These are phyloP conservation scores for Solanum okadae DNA, from an alignment of 257 asterid species.

Conservation along the genomic window DNA sequence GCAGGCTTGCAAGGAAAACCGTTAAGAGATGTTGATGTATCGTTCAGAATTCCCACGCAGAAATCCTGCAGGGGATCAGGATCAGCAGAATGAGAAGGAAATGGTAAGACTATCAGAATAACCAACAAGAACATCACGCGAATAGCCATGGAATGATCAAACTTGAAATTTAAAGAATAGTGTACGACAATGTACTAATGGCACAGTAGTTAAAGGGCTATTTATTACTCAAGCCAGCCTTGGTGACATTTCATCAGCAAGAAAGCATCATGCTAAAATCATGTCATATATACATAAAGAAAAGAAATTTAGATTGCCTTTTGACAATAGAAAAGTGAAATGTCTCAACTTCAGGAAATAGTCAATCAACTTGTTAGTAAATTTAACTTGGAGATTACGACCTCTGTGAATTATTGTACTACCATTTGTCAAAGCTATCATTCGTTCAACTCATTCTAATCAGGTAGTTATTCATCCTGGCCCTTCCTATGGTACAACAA, in stretches of 20 bases:
- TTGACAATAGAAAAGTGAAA: neutral
- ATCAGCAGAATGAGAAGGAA: constrained; percentile 28
- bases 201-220: neutral
- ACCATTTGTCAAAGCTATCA: neutral
- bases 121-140: neutral
- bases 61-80: constrained; percentile 56
- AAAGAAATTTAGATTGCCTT: neutral
- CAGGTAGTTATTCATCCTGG: neutral
- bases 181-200: neutral
- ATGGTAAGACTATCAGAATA: constrained; percentile 8
- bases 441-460: neutral
- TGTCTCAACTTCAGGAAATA: neutral
- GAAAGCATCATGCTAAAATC: neutral
- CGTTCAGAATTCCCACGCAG: constrained; percentile 30
- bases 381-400: neutral
- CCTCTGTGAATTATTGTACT: neutral
- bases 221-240: neutral
- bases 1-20: constrained; percentile 58
- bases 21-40: constrained; percentile 1
- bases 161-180: neutral
- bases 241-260: neutral
- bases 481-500: neutral
- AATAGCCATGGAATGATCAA: neutral
- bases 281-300: neutral
- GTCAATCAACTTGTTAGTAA: neutral